Conservation (phyloP, 495 filamentous ascomycete genomes). For the Cercophora sp. region DNA sequence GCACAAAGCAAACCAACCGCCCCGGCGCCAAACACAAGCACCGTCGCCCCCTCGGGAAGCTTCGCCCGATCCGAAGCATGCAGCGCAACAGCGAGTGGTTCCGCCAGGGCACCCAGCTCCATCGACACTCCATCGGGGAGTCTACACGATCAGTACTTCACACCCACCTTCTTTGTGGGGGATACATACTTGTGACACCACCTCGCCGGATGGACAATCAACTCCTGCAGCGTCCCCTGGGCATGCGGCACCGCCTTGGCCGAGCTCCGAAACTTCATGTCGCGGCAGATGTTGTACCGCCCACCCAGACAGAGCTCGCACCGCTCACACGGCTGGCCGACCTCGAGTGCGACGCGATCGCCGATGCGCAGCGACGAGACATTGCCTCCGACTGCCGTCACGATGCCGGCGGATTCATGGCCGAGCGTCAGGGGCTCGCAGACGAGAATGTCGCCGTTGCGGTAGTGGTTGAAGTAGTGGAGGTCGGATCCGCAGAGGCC, state of each 20-base stretch:
- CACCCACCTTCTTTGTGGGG: too few species aligned
- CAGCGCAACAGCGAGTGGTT: constrained; percentile 76
- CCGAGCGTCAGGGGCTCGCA: constrained; percentile 60
- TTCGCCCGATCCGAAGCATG: constrained; percentile 65
- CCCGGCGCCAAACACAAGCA: constrained; percentile 77
- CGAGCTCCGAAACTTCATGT: constrained; percentile 72
- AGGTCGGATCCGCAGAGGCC: constrained; percentile 68
- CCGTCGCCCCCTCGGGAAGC: constrained; percentile 48
- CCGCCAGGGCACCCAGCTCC: constrained; percentile 68
- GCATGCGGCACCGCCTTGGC: constrained; percentile 75
- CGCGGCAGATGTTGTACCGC: constrained; percentile 82
- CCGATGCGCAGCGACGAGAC: constrained; percentile 48
- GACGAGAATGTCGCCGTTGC: constrained; percentile 63
- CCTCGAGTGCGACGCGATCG: constrained; percentile 78
- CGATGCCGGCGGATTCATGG: constrained; percentile 61
- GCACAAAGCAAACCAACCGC: constrained; percentile 76
- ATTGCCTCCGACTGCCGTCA: constrained; percentile 50
- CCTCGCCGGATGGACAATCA: constrained; percentile 68
- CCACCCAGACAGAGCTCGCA: constrained; percentile 64
- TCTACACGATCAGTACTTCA: constrained; percentile 18
- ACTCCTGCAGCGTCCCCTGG: constrained; percentile 79
- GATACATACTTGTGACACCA: constrained; percentile 63
- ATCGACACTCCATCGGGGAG: constrained; percentile 61
- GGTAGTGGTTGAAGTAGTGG: constrained; percentile 64
- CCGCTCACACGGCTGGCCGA: constrained; percentile 70